Evolutionary conservation across 768 basidiomycete species (phyloP).

Genomic region (Fomitopsis serialis): DNA sequence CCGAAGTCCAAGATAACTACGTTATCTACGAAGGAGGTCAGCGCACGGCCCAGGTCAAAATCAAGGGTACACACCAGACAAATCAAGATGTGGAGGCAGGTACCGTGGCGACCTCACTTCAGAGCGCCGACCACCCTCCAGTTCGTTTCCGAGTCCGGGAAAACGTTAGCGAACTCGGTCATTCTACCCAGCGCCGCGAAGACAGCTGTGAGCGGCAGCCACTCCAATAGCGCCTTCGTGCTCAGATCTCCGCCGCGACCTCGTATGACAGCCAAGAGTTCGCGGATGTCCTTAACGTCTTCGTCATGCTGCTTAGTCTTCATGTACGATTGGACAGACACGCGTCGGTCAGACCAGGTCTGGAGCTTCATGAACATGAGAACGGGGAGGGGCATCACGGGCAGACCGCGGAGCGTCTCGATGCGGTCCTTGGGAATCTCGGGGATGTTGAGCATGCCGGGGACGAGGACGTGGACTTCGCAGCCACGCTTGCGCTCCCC

Average conservation of each 20-base stretch:
- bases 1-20: no score
- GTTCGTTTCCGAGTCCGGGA: neutral
- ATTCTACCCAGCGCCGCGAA: neutral
- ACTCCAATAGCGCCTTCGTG: neutral
- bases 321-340: conserved; percentile 25
- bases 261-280: conserved; percentile 31
- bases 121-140: neutral
- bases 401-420: conserved; percentile 10
- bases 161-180: conserved; percentile 2
- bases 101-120: neutral
- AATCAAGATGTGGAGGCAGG: no score
- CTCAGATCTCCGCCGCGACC: neutral
- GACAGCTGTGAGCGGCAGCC: conserved; percentile 7
- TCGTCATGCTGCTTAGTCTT: conserved; percentile 29
- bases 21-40: no score
- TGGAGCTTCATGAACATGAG: conserved; percentile 26
- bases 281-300: conserved; percentile 30
- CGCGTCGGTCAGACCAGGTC: conserved; percentile 24
- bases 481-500: conserved; percentile 8
- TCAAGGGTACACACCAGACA: no score
- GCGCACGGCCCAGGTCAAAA: no score
- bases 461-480: conserved; percentile 25
- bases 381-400: conserved; percentile 23
- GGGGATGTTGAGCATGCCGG: conserved; percentile 22
- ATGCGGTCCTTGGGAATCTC: conserved; percentile 10